Evolutionary conservation across 805 yeast genomes (phyloP), one percentile per base, ranked within the genome.

Genomic region (Cyberlindnera nakhonratchasimensis): DNA sequence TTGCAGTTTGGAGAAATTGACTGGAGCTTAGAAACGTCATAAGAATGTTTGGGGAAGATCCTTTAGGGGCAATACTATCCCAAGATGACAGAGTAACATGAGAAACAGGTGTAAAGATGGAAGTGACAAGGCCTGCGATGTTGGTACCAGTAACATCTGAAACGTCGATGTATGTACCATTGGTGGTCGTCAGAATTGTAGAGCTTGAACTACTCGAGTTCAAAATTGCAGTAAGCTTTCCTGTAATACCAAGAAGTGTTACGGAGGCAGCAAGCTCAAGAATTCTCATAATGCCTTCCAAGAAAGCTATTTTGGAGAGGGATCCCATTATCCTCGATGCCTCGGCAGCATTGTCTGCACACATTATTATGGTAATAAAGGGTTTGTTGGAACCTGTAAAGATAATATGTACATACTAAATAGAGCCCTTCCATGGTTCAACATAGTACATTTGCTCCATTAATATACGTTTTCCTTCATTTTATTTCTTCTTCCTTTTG

Each of bases 61-160:
- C 22, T 3, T 20, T 13, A 12, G 39, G 17, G 2, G 39, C 14
- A 7, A 25, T 3, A n/a, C 39, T 35, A n/a, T 35, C 24, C 42
- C 42, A 38, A 3, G 34, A 31, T 4, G 29, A 18, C 16, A 31
- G 13, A 17, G 12, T 10, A 2, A 34, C 16, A 16, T 31, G 31
- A 11, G 37, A 12, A 2, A 38, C 12, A 2, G 42, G 42, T 4
- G 42, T 38, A 10, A 31, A 10, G n/a, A 32, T 32, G 7, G 31
- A 21, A n/a, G 42, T 19, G n/a, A 38, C 29, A 13, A 38, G 19
- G 9, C 31, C 36, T 4, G 33, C 21, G 16, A 38, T 38, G 34
- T 38, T 38, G 14, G 34, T 18, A 9, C 39, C 39, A 5, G 23
- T 36, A 5, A 28, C 29, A 12, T 28, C 34, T 7, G 37, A 16